phyloP scores from a whole-genome alignment of 2,329 filamentous ascomycete species.

The Sodiomyces alkalinus region DNA sequence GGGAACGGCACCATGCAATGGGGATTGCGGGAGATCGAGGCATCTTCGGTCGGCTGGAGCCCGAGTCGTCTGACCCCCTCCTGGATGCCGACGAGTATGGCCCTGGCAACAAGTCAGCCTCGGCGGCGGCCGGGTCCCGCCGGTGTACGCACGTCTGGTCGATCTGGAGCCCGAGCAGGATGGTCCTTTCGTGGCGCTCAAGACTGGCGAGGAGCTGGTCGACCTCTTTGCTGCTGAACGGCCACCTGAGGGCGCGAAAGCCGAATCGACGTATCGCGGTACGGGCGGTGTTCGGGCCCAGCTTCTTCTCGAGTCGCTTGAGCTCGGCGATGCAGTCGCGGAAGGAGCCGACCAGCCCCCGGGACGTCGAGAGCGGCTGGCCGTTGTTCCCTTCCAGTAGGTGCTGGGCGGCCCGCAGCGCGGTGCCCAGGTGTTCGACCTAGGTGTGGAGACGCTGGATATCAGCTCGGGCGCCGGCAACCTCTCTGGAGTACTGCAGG shows the following conservation, averaged over 20 bases:
- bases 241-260: slow-evolving; percentile 21
- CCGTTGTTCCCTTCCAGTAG: slow-evolving; percentile 13
- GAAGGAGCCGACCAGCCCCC: slow-evolving; percentile 10
- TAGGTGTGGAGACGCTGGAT: slow-evolving; percentile 17
- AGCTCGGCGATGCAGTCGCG: slow-evolving; percentile 10
- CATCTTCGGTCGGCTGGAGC: not conserved
- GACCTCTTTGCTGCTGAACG: slow-evolving; percentile 19
- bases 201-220: slow-evolving; percentile 14
- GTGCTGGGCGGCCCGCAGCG: slow-evolving; percentile 11
- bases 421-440: slow-evolving; percentile 10
- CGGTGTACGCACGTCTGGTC: slow-evolving; percentile 14
- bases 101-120: not conserved
- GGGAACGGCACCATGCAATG: slow-evolving; percentile 5
- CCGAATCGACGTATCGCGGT: slow-evolving; percentile 17
- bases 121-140: not conserved
- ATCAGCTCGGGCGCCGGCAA: slow-evolving; percentile 14
- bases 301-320: slow-evolving; percentile 9
- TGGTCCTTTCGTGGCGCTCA: slow-evolving; percentile 11
- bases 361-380: slow-evolving; percentile 12
- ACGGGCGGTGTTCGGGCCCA: slow-evolving; percentile 10
- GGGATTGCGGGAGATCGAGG: slow-evolving; percentile 2
- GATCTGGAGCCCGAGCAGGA: slow-evolving; percentile 16
- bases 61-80: not conserved
- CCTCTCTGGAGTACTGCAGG: slow-evolving; percentile 17
- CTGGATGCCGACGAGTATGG: not conserved